Percentiles rank a stretch among this genome's conserved stretches.
phyloP scores from a whole-genome alignment of 2,329 filamentous ascomycete genomes.

The Trichoderma sp. region DNA sequence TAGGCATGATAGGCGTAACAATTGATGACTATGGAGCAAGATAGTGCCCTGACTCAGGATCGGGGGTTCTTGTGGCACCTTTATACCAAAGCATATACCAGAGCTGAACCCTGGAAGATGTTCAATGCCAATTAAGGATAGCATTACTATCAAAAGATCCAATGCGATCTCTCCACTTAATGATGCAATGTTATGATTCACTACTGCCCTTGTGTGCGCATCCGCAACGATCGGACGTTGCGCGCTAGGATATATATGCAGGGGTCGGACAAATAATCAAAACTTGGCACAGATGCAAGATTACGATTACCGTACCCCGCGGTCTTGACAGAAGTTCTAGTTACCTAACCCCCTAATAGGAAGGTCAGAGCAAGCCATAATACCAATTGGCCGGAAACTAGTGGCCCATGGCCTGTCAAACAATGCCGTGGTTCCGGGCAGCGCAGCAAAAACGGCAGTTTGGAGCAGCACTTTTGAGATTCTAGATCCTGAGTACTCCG shows the following conservation, averaged over 20 bases:
- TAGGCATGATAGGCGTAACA: neutral
- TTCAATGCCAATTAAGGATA: neutral
- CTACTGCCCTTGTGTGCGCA: neutral
- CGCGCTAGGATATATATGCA: neutral
- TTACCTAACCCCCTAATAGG: neutral
- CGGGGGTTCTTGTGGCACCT: no score
- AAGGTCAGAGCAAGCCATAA: neutral
- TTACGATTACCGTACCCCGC: neutral
- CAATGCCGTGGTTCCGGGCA: neutral
- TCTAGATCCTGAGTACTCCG: neutral
- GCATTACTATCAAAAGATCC: neutral
- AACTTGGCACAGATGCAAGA: conserved; percentile 4
- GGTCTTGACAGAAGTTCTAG: neutral
- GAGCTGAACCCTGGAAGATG: neutral
- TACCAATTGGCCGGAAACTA: neutral
- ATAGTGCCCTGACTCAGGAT: neutral
- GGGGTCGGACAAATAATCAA: neutral
- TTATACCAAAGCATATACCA: neutral
- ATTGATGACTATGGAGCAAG: neutral
- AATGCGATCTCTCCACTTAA: neutral
- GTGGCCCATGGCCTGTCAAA: neutral
- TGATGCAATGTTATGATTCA: neutral
- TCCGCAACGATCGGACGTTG: neutral
- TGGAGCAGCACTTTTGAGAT: conserved; percentile 4
- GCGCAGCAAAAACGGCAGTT: neutral